Evolutionary conservation across 2,329 filamentous ascomycete species (phyloP).

Genomic region (Beauveria asiatica): DNA sequence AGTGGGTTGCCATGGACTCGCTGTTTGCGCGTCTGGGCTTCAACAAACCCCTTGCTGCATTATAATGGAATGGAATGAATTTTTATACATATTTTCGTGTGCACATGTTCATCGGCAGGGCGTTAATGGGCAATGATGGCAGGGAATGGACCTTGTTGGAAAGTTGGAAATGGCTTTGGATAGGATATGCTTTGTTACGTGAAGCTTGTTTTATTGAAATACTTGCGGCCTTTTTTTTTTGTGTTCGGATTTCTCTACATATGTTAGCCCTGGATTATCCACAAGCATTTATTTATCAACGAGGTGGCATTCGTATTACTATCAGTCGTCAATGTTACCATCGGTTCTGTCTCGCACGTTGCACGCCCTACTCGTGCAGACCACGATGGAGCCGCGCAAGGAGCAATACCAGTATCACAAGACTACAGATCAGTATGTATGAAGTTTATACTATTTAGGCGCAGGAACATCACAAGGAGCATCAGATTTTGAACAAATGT

Average conservation of each 20-base stretch:
- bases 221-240: not conserved
- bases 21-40: constrained; percentile 66
- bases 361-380: too few species aligned
- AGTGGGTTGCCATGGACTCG: constrained; percentile 90
- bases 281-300: not conserved
- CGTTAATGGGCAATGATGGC: not conserved
- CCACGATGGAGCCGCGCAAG: not conserved
- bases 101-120: not conserved
- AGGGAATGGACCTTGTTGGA: not conserved
- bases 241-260: not conserved
- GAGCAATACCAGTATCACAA: not conserved
- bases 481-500: constrained; percentile 6
- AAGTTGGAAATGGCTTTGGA: not conserved
- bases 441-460: not conserved
- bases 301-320: not conserved
- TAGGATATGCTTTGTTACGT: not conserved
- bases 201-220: not conserved
- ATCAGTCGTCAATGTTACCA: not conserved
- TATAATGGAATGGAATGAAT: not conserved
- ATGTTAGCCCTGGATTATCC: not conserved
- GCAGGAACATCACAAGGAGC: not conserved
- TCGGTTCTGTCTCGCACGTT: too few species aligned
- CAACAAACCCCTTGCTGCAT: constrained; percentile 22
- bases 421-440: too few species aligned
- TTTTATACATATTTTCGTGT: not conserved